These are phyloP conservation scores for Cafeteria roenbergensis DNA, from an alignment of 108 stramenopile genomes.

Conservation along the genomic window DNA sequence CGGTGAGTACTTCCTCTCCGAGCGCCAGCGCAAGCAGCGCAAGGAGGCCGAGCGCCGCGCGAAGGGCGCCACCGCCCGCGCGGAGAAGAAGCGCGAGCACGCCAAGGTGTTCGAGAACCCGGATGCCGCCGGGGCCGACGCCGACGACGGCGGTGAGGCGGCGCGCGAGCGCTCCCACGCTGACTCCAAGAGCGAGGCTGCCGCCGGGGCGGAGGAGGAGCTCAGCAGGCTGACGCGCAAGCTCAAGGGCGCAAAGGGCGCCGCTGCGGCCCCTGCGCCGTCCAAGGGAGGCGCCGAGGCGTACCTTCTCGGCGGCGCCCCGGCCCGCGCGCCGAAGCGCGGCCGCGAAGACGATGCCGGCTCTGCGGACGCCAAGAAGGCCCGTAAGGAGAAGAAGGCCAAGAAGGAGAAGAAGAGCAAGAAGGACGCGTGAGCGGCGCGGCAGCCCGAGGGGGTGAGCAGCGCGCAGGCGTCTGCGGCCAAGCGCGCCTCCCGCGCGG, in stretches of 20 bases:
- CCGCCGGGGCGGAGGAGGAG: no score
- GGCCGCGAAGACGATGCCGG: background rate
- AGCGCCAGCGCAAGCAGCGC: constrained; percentile 21
- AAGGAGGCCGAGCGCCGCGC: constrained; percentile 5
- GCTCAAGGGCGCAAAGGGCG: background rate
- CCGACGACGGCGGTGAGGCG: background rate
- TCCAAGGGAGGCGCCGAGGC: background rate
- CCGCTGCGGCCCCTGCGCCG: no score
- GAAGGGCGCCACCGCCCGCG: background rate
- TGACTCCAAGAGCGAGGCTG: background rate
- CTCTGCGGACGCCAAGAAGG: background rate
- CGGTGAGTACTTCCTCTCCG: constrained; percentile 54
- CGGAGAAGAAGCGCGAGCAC: background rate
- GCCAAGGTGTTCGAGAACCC: constrained; percentile 15
- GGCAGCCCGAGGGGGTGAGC: no score
- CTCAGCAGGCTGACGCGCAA: background rate
- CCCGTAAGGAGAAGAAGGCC: background rate
- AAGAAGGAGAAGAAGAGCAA: background rate
- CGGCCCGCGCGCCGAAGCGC: background rate
- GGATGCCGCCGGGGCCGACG: background rate
- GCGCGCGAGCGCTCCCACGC: background rate
- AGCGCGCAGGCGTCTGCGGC: no score
- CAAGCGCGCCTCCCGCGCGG: no score
- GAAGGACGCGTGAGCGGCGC: no score
- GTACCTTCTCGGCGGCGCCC: background rate